Base-by-base conservation (phyloP, 441 rosid genomes). In the Geranium incanum region DNA sequence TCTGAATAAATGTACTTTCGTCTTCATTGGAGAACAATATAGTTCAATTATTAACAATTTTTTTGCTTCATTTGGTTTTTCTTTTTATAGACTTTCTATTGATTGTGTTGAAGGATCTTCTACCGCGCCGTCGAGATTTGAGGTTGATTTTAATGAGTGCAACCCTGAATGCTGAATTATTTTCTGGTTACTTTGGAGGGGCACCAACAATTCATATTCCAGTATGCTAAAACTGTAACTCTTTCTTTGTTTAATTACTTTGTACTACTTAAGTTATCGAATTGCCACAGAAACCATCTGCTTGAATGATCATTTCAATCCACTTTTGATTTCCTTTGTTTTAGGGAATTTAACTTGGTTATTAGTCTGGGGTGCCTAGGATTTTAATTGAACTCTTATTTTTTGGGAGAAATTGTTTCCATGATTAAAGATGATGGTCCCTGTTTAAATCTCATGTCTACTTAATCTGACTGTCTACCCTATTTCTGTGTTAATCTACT, bases 101-200 rank as follows among this genome's bases (percentile, higher is more conserved):
- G 73, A 94, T 94, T 78, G 91, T 94, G 84, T 86, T 94, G 78
- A 94, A 92, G 85, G 97, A 94, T 81, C 95, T 94, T 78, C 97
- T 94, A 83, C 88, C 92, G 37, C 95, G 97, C 13, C 97, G 99
- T 76, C 89, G 78, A 70, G 99, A 95, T 85, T 77, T 95, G 85
- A 86, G 99, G 77, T 81, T 95, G 82, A 85, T 95, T 83, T 86
- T 95, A 70, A 95, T 95, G 99, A 95, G 98, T 82, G 99, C 99
- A 66, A 95, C 99, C 57, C 72, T 95, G 81, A 92, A 95, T 83
- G 99, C 98, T 1, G 99, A 92, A 79, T 90, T 95, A 36, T 95
- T 95, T 74, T 95, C 98, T 57, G 85, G 78, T 80, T 95, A 84
- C 81, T 95, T 84, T 85, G 91, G 92, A 48, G 96, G 84, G 73